phyloP scores from a whole-genome alignment of 805 yeast species.

The Grigorovia humatica region DNA sequence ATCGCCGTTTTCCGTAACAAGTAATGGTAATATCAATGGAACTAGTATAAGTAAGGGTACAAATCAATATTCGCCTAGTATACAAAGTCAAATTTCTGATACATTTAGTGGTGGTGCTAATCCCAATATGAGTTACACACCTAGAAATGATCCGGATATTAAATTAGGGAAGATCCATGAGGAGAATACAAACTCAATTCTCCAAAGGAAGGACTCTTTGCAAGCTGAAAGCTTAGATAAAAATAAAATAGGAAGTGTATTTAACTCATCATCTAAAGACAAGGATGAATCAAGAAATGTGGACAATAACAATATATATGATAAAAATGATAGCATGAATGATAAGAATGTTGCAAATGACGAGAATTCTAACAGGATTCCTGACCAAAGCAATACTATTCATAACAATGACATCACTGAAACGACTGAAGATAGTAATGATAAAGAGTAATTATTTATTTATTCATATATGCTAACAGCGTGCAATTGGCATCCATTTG shows the following conservation, averaged over 20 bases:
- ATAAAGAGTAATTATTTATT: neutral
- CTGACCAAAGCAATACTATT: neutral
- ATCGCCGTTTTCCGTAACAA: neutral
- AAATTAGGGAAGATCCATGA: neutral
- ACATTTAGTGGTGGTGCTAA: conserved; percentile 1
- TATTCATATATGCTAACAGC: neutral
- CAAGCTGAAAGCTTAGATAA: neutral
- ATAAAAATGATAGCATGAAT: neutral
- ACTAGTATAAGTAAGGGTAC: neutral
- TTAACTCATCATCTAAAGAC: neutral
- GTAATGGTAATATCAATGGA: neutral
- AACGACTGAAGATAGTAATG: neutral
- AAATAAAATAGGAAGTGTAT: neutral
- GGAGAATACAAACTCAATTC: neutral
- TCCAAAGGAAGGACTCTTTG: neutral
- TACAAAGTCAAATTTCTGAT: conserved; percentile 2
- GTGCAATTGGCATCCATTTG: neutral
- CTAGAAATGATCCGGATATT: conserved; percentile 1
- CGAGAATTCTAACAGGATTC: neutral
- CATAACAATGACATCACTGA: neutral
- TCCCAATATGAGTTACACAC: conserved; percentile 1
- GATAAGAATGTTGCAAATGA: neutral
- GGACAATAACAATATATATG: neutral
- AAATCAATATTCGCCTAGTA: conserved; percentile 3
- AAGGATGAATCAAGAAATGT: neutral